A percentile compares a stretch with the other conserved stretches of the same genome.
phyloP scores from a whole-genome alignment of 1,284 basidiomycete genomes.

The Coniophora puteana region DNA sequence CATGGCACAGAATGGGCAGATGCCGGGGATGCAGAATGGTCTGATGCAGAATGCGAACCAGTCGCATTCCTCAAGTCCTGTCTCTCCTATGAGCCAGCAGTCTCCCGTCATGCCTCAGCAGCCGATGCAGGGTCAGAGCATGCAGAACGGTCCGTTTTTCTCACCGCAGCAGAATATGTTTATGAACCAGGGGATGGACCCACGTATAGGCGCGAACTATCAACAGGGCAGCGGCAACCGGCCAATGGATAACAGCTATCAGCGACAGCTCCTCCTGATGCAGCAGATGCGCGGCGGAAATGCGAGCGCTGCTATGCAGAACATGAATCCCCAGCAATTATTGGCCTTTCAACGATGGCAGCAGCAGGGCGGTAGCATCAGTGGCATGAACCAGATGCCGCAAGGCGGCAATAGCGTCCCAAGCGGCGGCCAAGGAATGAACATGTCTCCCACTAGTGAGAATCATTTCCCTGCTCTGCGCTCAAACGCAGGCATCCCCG shows the following conservation, averaged over 20 bases:
- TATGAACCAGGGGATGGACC: slow-evolving; percentile 21
- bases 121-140: slow-evolving; percentile 22
- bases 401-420: slow-evolving; percentile 35
- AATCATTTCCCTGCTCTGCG: slow-evolving; percentile 40
- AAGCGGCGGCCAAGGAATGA: slow-evolving; percentile 31
- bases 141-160: slow-evolving; percentile 32
- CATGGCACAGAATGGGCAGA: slow-evolving; percentile 19
- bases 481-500: slow-evolving; percentile 58
- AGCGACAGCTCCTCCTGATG: slow-evolving; percentile 35
- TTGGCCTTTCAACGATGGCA: no score
- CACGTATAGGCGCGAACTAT: slow-evolving; percentile 23
- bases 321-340: no score
- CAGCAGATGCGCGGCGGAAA: slow-evolving; percentile 31
- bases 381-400: slow-evolving; percentile 34
- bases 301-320: slow-evolving; percentile 25
- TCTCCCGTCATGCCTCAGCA: slow-evolving; percentile 25
- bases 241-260: slow-evolving; percentile 31
- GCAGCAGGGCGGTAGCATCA: slow-evolving; percentile 29
- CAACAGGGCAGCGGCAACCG: slow-evolving; percentile 24
- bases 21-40: slow-evolving; percentile 22
- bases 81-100: slow-evolving; percentile 25
- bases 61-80: slow-evolving; percentile 23
- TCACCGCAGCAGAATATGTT: slow-evolving; percentile 15
- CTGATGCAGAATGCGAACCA: slow-evolving; percentile 15
- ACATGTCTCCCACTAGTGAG: slow-evolving; percentile 20